Evolutionary conservation across 1,139 yeast genomes (phyloP), one percentile per base, ranked within the genome.

Genomic region (Ogataea hybrid): DNA sequence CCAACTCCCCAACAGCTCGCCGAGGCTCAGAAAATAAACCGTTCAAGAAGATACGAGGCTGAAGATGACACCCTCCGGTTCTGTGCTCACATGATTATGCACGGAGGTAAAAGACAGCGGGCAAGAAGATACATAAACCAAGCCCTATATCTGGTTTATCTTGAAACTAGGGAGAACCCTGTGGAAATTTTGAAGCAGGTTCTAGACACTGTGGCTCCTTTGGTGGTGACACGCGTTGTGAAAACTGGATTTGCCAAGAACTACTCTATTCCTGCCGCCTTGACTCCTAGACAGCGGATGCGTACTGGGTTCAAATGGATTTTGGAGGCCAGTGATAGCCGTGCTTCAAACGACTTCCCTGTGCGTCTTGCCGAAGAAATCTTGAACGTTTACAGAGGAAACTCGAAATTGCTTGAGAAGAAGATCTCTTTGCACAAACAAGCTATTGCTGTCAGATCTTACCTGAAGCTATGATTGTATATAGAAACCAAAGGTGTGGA

Each of bases 331-430:
- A 79, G 95, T 22, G 74, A 79, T 44, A 83, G 83, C 61, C 82
- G 95, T 63, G 83, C 81, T 41, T 81, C 92, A 16, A 78, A 81
- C 47, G 94, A 86, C 57, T 84, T 84, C 57, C 73, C 95, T 1
- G 97, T 92, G 25, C 77, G 97, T 59, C 73, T 92, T 46, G 92
- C 92, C 25, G 97, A 92, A 66, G 97, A 92, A 64, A 77, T 92
- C 47, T 64, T 88, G 33, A 71, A 84, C 42, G 94, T 94, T 23
- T 73, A 73, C 54, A 81, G 78, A 56, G 96, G 96, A 41, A 80
- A 79, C 61, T 80, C 94, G 35, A 73, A 90, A 32, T 92, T 95
- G 22, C 85, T 79, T 63, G 97, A 87, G 48, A 89, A 85, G 71
- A 82, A 82, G 67, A 77, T 80, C 36, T 82, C 79, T 58, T 80